Conservation (phyloP, 75 land plant genomes). For the Pseudotsuga menziesii region DNA sequence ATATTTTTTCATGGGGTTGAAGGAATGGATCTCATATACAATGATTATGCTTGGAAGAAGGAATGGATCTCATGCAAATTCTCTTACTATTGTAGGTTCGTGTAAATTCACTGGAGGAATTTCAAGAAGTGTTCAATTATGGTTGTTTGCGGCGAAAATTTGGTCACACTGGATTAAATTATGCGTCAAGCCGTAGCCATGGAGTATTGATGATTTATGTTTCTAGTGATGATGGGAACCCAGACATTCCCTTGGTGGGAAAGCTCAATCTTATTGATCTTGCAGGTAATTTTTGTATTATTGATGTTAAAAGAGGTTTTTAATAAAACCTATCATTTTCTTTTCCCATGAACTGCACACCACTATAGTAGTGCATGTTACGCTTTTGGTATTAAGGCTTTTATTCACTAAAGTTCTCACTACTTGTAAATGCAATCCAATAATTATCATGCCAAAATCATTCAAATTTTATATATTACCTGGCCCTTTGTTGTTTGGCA, state of each 20-base stretch:
- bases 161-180: constrained; percentile 81
- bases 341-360: neutral
- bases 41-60: neutral
- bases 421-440: neutral
- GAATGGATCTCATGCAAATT: neutral
- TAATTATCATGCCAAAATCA: neutral
- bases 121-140: constrained; percentile 36
- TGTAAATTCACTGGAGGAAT: constrained; percentile 60
- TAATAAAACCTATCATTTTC: neutral
- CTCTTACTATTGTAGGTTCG: constrained; percentile 25
- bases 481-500: constrained; percentile 13
- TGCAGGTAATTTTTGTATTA: constrained; percentile 53
- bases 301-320: neutral
- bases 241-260: constrained; percentile 30
- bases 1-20: neutral
- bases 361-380: neutral
- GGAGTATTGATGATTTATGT: constrained; percentile 66
- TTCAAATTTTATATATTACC: neutral
- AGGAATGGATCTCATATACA: too few relatives aligned
- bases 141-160: constrained; percentile 68
- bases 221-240: constrained; percentile 23
- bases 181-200: constrained; percentile 91
- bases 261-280: constrained; percentile 93
- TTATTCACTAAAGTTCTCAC: neutral
- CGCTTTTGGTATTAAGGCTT: neutral